Conservation (phyloP, 1,284 basidiomycete genomes). For the Coniferiporia weirii region DNA sequence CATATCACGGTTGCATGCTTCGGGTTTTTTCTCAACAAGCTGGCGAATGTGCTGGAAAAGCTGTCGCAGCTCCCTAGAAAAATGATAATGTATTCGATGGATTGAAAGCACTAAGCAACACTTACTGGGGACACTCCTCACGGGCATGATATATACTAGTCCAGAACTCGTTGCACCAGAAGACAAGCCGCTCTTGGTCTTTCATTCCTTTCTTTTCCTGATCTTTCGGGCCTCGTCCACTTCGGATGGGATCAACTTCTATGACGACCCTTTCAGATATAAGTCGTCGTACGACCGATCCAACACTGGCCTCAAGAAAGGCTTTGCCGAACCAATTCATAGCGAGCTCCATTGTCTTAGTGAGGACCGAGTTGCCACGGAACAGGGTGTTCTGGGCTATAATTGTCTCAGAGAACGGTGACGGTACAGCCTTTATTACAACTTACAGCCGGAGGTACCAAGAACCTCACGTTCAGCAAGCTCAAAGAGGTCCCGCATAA, state of each 20-base stretch:
- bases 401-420: conserved; percentile 22
- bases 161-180: conserved; percentile 78
- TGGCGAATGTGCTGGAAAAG: conserved; percentile 69
- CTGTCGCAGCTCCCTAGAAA: conserved; percentile 62
- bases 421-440: not conserved
- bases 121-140: conserved; percentile 69
- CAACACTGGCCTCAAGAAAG: conserved; percentile 76
- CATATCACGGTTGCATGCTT: conserved; percentile 46
- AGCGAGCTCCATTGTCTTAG: conserved; percentile 73
- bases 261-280: conserved; percentile 67
- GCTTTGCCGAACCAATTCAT: conserved; percentile 71
- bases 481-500: conserved; percentile 63
- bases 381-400: conserved; percentile 65
- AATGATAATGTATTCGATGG: conserved; percentile 4
- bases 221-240: conserved; percentile 52
- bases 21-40: conserved; percentile 63
- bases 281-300: conserved; percentile 58
- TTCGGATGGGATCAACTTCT: conserved; percentile 70
- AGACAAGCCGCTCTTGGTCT: conserved; percentile 48
- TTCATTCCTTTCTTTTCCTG: conserved; percentile 48
- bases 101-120: conserved; percentile 19
- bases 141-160: conserved; percentile 69
- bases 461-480: conserved; percentile 65
- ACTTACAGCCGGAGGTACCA: conserved; percentile 37
- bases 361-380: conserved; percentile 75